Conservation (phyloP, 768 basidiomycete genomes). For the Tylopilus rubrobrunneus region DNA sequence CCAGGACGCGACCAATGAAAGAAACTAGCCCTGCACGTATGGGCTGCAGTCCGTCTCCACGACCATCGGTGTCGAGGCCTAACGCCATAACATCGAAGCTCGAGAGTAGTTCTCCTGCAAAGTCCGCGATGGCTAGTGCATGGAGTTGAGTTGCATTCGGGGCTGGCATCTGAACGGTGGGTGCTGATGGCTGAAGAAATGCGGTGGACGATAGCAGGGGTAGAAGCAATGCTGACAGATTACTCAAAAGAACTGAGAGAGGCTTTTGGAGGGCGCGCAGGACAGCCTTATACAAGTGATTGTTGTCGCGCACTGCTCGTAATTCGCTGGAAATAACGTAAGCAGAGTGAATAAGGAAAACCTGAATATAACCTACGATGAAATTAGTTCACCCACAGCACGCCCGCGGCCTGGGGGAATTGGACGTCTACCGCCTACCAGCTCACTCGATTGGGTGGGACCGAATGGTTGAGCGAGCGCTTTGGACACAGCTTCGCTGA, state of each 20-base stretch:
- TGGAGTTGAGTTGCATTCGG: conserved; percentile 68
- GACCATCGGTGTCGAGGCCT: conserved; percentile 55
- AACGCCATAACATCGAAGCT: conserved; percentile 64
- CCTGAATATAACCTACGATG: conserved; percentile 49
- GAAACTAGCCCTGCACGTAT: conserved; percentile 71
- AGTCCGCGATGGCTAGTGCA: conserved; percentile 62
- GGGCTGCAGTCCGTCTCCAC: conserved; percentile 65
- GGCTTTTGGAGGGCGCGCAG: conserved; percentile 73
- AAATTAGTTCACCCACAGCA: conserved; percentile 63
- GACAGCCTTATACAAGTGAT: conserved; percentile 64
- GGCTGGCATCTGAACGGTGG: conserved; percentile 46
- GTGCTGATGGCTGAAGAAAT: conserved; percentile 51
- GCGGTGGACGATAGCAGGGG: conserved; percentile 63
- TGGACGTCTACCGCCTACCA: conserved; percentile 62
- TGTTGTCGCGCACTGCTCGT: conserved; percentile 57
- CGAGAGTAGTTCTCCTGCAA: conserved; percentile 72
- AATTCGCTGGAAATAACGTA: conserved; percentile 52
- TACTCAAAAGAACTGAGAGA: conserved; percentile 67
- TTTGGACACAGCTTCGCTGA: conserved; percentile 79
- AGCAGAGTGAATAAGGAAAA: conserved; percentile 12
- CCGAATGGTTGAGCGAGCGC: conserved; percentile 65
- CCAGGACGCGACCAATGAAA: conserved; percentile 60
- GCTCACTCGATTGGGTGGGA: conserved; percentile 46
- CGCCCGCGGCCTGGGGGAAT: conserved; percentile 73
- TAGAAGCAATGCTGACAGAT: conserved; percentile 62